These are phyloP conservation scores for Cryptosporidium xiaoi DNA, from an alignment of 169 alveolate genomes.

Conservation along the genomic window DNA sequence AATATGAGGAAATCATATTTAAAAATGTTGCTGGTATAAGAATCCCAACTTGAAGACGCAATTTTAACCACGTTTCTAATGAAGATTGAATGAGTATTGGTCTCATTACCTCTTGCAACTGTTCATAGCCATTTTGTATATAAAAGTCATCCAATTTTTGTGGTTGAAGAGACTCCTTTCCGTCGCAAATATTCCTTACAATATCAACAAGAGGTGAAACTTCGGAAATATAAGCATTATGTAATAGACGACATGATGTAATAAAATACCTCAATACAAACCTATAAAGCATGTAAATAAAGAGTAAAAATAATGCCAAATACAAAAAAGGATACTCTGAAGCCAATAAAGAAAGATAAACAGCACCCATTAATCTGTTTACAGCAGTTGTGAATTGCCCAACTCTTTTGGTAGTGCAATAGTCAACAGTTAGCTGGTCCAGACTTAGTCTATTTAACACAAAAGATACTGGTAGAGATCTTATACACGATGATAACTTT, in stretches of 20 bases:
- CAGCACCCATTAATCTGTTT: constrained; percentile 39
- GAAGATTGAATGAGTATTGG: constrained; percentile 67
- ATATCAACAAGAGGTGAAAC: constrained; percentile 43
- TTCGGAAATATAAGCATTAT: constrained; percentile 59
- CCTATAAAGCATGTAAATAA: constrained; percentile 12
- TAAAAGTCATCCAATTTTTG: constrained; percentile 53
- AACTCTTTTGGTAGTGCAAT: constrained; percentile 63
- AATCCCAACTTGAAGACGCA: constrained; percentile 55
- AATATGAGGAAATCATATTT: constrained; percentile 34
- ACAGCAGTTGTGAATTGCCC: constrained; percentile 66
- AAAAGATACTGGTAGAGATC: constrained; percentile 67
- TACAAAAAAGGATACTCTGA: constrained; percentile 38
- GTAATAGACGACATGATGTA: constrained; percentile 52
- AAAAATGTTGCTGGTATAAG: constrained; percentile 57
- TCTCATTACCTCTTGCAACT: constrained; percentile 48
- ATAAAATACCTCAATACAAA: constrained; percentile 51
- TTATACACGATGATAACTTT: constrained; percentile 44
- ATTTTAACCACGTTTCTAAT: constrained; percentile 49
- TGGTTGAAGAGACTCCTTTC: constrained; percentile 53
- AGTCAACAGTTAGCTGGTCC: constrained; percentile 63
- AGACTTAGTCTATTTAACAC: constrained; percentile 43
- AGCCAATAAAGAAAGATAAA: constrained; percentile 37
- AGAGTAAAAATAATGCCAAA: background rate
- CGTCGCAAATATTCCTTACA: constrained; percentile 68
- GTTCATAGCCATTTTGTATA: constrained; percentile 38